Evolutionary conservation across 225 moss, liverwort and hornwort species (phyloP).

Genomic region (Polytrichum formosum): DNA sequence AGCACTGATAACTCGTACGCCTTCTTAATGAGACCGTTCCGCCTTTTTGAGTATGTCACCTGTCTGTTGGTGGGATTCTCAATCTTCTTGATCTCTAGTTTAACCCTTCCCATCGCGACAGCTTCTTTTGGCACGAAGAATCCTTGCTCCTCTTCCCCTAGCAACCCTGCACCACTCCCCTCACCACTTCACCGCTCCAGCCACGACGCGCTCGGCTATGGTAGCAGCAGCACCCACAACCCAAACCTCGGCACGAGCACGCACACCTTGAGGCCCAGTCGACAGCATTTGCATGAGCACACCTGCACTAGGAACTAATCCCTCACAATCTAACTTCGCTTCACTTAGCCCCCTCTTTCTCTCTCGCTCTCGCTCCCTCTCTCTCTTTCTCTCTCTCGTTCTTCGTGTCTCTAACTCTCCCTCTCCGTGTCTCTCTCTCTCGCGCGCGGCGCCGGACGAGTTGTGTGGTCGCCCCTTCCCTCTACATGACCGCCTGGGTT

Average conservation of each 20-base stretch:
- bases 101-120: constrained; percentile 49
- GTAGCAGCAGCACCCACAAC: neutral
- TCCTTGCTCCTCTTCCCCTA: neutral
- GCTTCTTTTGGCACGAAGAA: neutral
- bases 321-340: neutral
- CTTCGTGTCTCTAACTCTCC: too few species aligned
- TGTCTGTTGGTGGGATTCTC: constrained; percentile 53
- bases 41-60: constrained; percentile 57
- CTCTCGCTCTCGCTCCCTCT: too few species aligned
- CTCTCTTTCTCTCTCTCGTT: too few species aligned
- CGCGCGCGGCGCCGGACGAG: neutral
- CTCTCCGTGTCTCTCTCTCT: neutral
- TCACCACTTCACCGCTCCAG: neutral
- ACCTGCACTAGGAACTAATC: neutral
- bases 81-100: constrained; percentile 64
- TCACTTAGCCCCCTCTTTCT: neutral
- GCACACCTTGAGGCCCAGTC: constrained; percentile 8
- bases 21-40: constrained; percentile 61
- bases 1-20: constrained; percentile 57
- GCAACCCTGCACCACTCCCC: neutral
- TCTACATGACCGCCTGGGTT: too few species aligned
- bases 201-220: neutral
- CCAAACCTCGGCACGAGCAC: neutral
- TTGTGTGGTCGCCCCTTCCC: too few species aligned
- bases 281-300: constrained; percentile 5